These are phyloP conservation scores for Tylopilus rubrobrunneus DNA, from an alignment of 768 basidiomycete species.

Conservation along the genomic window DNA sequence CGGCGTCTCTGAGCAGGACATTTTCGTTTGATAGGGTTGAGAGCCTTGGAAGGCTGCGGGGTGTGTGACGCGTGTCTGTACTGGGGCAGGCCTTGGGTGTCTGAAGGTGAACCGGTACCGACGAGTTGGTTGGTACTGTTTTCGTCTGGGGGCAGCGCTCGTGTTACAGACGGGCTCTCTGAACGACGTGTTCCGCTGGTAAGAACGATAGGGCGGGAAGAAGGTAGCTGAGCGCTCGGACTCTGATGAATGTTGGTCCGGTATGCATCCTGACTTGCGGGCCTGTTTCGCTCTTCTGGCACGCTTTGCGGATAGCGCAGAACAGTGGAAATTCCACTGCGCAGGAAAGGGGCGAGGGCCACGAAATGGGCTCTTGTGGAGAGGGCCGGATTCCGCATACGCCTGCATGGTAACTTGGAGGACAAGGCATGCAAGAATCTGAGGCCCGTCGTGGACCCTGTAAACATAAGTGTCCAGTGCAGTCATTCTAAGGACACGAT, in stretches of 20 bases:
- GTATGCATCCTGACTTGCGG: neutral
- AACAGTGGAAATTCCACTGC: constrained; percentile 5
- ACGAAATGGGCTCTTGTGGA: constrained; percentile 10
- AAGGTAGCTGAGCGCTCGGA: neutral
- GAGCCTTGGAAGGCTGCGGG: neutral
- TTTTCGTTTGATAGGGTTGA: constrained; percentile 11
- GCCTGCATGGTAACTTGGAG: constrained; percentile 31
- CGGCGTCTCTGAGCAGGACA: constrained; percentile 17
- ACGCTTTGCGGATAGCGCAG: neutral
- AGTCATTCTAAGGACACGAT: constrained; percentile 58
- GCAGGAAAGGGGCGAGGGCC: neutral
- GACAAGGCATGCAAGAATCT: constrained; percentile 36
- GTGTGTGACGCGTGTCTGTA: neutral
- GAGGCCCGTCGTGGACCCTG: constrained; percentile 77
- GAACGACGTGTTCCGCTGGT: neutral
- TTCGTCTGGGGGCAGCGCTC: neutral
- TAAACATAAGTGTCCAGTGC: constrained; percentile 70
- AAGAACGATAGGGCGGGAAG: neutral
- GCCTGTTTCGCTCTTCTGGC: constrained; percentile 1
- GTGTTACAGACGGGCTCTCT: neutral
- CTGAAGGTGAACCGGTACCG: constrained; percentile 2
- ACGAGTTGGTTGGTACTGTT: constrained; percentile 1
- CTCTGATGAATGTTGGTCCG: neutral
- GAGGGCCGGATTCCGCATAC: constrained; percentile 12
- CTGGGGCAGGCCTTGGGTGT: constrained; percentile 8